Base-by-base conservation (phyloP, 441 rosid species). In the Theobroma grandiflorum region DNA sequence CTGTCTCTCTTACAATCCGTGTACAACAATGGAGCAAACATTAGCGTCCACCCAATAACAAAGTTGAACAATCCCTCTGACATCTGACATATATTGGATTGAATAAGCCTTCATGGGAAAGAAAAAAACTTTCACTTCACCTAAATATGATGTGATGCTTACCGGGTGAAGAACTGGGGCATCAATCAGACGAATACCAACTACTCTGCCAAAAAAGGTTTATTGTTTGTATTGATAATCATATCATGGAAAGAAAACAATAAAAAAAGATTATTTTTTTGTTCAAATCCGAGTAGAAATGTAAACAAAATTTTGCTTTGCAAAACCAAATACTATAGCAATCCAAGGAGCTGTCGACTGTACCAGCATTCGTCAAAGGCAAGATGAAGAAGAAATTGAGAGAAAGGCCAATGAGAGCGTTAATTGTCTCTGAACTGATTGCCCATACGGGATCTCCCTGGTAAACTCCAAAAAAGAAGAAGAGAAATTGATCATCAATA, bases 401-500 rank as follows among this genome's bases (percentile, higher is more conserved):
- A 40, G 95, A 93, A 71, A 96, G 98, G 18, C 95, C 96, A 79
- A 91, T 53, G 45, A 96, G 94, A 65, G 91, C 90, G 79, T 86
- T 86, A 57, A 96, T 83, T 1, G 99, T 95, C 37, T 91, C 93
- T 4, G 92, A 79, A 81, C 95, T 92, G 76, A 96, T 91, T 5
- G 93, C 94, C 98, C 98, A 95, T 73, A 95, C 96, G 1, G 98
- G 98, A 89, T 96, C 97, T 67, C 98, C 97, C 98, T 95, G 89
- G 79, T 74, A 35, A 20, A 84, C 50, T 73, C 77, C 7, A 45
- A 45, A 45, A 10, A 45, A 6, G 11, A 45, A 45, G 40, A 49
- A 38, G 2, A 40, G 15, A 10, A 59, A 22, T 58, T 58, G 31
- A 59, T 14, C 6, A 22, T 38, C 20, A 55, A 72, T 6, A 11